Evolutionary conservation across 495 filamentous ascomycete species (phyloP).

Genomic region (Penicillium cosmopolitanum): DNA sequence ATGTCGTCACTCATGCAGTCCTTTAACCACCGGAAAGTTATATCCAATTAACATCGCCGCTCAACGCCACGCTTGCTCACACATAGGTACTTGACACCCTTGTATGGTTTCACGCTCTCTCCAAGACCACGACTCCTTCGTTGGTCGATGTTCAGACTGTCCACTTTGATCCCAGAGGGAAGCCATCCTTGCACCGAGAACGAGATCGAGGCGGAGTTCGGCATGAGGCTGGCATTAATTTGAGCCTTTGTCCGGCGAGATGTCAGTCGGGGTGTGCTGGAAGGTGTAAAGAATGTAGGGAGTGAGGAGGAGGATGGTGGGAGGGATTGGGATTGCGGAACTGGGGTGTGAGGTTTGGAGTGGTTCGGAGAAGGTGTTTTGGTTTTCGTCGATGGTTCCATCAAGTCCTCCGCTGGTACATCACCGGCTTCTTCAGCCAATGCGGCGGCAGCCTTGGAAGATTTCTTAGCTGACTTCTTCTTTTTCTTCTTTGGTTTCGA

Average conservation of each 20-base stretch:
- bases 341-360: constrained; percentile 36
- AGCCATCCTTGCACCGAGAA: constrained; percentile 96
- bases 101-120: constrained; percentile 90
- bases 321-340: constrained; percentile 20
- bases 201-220: constrained; percentile 79
- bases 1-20: constrained; percentile 10
- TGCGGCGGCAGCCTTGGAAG: constrained; percentile 27
- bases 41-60: constrained; percentile 40
- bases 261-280: constrained; percentile 36
- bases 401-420: constrained; percentile 7
- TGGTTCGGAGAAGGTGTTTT: constrained; percentile 26
- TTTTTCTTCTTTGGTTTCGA: constrained; percentile 46
- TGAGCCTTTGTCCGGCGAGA: constrained; percentile 55
- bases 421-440: constrained; percentile 38
- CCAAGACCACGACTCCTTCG: constrained; percentile 85
- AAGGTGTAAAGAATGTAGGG: constrained; percentile 30
- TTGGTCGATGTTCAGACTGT: constrained; percentile 82
- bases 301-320: constrained; percentile 18
- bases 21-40: background rate
- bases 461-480: constrained; percentile 47
- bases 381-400: constrained; percentile 17
- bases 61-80: constrained; percentile 87
- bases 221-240: constrained; percentile 86
- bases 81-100: constrained; percentile 97
- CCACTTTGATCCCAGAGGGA: constrained; percentile 90